Conservation (phyloP, 2,329 filamentous ascomycete genomes). For the Microdochium trichocladiopsis region DNA sequence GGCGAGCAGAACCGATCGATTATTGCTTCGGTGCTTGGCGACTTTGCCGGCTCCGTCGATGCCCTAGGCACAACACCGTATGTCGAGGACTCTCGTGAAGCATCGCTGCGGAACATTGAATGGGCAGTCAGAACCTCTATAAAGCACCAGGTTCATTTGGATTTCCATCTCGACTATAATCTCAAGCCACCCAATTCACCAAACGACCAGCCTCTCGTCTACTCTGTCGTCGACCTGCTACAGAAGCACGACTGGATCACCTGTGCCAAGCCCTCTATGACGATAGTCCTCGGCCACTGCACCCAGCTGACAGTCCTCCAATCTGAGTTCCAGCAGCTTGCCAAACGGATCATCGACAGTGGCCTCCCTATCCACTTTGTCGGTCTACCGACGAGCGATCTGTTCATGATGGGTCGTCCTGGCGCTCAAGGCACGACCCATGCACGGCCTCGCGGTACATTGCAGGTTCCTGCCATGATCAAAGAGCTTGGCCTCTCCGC, state of each 20-base stretch:
- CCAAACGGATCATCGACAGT: slow-evolving; percentile 33
- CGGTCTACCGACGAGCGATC: slow-evolving; percentile 62
- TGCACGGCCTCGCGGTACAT: slow-evolving; percentile 45
- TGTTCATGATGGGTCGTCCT: slow-evolving; percentile 61
- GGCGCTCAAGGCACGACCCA: slow-evolving; percentile 11
- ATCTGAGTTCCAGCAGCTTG: slow-evolving; percentile 41
- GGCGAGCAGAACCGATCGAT: slow-evolving; percentile 44
- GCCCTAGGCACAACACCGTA: slow-evolving; percentile 65
- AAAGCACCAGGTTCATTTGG: slow-evolving; percentile 46
- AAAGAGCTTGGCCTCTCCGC: slow-evolving; percentile 48
- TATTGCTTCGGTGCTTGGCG: slow-evolving; percentile 22
- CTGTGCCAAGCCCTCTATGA: slow-evolving; percentile 28
- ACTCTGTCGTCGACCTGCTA: slow-evolving; percentile 45
- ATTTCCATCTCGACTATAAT: slow-evolving; percentile 69
- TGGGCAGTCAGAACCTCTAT: slow-evolving; percentile 55
- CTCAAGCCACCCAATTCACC: slow-evolving; percentile 32
- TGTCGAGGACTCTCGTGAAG: slow-evolving; percentile 47
- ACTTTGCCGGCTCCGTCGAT: slow-evolving; percentile 34
- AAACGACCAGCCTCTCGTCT: slow-evolving; percentile 36
- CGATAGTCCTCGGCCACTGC: slow-evolving; percentile 60
- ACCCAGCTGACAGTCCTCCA: slow-evolving; percentile 55
- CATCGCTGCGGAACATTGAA: slow-evolving; percentile 48
- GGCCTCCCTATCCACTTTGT: slow-evolving; percentile 57
- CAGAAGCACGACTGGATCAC: slow-evolving; percentile 40
- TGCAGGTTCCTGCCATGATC: slow-evolving; percentile 56